Base-by-base conservation (phyloP, 2,329 filamentous ascomycete genomes). In the Mycosphaerella sp. region DNA sequence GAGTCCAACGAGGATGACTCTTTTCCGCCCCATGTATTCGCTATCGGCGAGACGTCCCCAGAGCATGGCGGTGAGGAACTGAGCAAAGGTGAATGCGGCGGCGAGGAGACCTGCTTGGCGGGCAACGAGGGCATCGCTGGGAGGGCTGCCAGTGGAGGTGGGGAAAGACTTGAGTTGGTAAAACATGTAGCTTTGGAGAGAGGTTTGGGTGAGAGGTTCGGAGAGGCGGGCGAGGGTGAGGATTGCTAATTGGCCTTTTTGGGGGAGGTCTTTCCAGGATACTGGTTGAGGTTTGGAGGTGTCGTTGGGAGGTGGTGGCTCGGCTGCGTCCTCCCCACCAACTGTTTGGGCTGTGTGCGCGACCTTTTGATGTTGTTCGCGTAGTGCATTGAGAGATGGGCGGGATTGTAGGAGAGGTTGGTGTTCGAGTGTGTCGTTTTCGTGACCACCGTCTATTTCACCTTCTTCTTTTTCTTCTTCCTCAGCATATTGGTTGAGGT, bases 121-220 rank as follows among this genome's bases (percentile, higher is more conserved):
- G 0, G 89, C 82, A 60, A 95, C 90, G 1, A 80, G 82, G 1
- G 78, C 78, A 51, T 84, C 79, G 21, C 71, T 76, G 2, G 76
- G 76, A 23, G 87, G 78, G 7, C 57, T 38, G 29, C 55, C 59
- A 36, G 59, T 46, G 10, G 61, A 49, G 1, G 43, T 32, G 6
- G 60, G 57, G 63, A 95, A 92, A 55, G 85, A 92, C 62, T 82
- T 83, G n/a, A 95, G 80, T 69, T 93, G 88, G 70, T 92, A 95
- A 72, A 89, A 95, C 76, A 95, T 83, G 70, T 95, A 95, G 1
- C 86, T 80, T 70, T 86, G 80, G 7, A 90, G 70, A 10, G 84
- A 88, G 0, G 87, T 90, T 66, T 93, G 87, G 0, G 88, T 86
- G 36, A 95, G 74, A 3, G 89, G 89, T 67, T 95, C 90, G 9